phyloP scores from a whole-genome alignment of 352 stramenopile genomes.

The Phytophthora fragariae region DNA sequence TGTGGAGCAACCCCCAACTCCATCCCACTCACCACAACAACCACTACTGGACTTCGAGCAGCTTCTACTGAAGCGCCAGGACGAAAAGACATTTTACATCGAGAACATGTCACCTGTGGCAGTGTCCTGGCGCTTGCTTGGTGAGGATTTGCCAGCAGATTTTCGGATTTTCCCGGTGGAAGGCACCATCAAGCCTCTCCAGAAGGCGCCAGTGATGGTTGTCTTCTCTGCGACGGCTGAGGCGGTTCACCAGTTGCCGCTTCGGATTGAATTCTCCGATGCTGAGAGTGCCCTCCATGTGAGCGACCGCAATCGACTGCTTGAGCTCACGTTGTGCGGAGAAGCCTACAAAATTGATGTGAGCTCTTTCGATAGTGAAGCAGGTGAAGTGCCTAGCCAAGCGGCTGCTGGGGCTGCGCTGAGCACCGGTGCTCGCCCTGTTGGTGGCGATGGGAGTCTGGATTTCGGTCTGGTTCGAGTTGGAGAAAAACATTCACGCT shows the following conservation, averaged over 20 bases:
- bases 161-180: constrained; percentile 81
- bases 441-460: constrained; percentile 67
- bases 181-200: constrained; percentile 77
- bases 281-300: constrained; percentile 66
- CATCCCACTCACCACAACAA: constrained; percentile 7
- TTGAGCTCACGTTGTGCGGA: constrained; percentile 60
- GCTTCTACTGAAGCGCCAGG: constrained; percentile 87
- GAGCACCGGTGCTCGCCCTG: not conserved
- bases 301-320: constrained; percentile 42
- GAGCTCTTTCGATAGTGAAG: constrained; percentile 74
- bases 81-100: constrained; percentile 90
- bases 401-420: not conserved
- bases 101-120: constrained; percentile 84
- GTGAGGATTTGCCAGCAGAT: constrained; percentile 48
- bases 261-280: constrained; percentile 89
- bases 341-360: constrained; percentile 94
- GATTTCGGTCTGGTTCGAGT: constrained; percentile 95
- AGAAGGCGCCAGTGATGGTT: constrained; percentile 68
- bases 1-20: not conserved
- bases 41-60: constrained; percentile 92
- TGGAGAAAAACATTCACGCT: constrained; percentile 79
- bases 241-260: constrained; percentile 60
- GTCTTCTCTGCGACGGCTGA: constrained; percentile 77
- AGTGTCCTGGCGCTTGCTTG: constrained; percentile 72
- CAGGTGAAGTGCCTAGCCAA: constrained; percentile 19